Evolutionary conservation across 179 eudicot species (phyloP).

Genomic region (Amaranthus tricolor): DNA sequence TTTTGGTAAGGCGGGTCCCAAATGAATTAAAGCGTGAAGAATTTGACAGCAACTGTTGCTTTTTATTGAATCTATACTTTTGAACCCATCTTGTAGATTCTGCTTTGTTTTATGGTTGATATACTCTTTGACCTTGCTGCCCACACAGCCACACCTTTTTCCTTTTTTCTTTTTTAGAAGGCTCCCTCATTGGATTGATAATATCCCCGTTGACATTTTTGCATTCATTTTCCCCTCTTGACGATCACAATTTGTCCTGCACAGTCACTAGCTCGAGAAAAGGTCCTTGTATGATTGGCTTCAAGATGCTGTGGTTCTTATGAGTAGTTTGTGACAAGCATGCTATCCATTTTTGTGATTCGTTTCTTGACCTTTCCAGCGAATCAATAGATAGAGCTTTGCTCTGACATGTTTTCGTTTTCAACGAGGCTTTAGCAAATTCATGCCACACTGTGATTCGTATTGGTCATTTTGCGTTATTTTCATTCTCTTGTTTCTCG

Average conservation of each 20-base stretch:
- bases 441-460: not conserved
- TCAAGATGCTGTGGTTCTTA: not conserved
- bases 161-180: not conserved
- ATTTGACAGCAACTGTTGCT: slow-evolving; percentile 1
- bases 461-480: not conserved
- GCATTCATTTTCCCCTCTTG: not conserved
- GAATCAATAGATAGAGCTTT: not conserved
- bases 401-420: not conserved
- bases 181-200: not conserved
- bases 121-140: not conserved
- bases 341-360: not conserved
- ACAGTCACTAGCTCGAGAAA: not conserved
- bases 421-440: not conserved
- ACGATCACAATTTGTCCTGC: not conserved
- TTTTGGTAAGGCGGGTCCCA: not conserved
- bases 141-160: slow-evolving; percentile 11
- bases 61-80: not conserved
- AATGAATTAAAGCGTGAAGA: not conserved
- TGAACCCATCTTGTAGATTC: not conserved
- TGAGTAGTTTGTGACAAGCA: not conserved
- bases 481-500: not conserved
- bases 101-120: slow-evolving; percentile 1
- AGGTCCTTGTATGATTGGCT: not conserved
- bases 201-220: slow-evolving; percentile 5
- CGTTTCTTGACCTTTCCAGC: not conserved